Base-by-base conservation (phyloP, 2,329 filamentous ascomycete species). In the Elsinoe arachidis region DNA sequence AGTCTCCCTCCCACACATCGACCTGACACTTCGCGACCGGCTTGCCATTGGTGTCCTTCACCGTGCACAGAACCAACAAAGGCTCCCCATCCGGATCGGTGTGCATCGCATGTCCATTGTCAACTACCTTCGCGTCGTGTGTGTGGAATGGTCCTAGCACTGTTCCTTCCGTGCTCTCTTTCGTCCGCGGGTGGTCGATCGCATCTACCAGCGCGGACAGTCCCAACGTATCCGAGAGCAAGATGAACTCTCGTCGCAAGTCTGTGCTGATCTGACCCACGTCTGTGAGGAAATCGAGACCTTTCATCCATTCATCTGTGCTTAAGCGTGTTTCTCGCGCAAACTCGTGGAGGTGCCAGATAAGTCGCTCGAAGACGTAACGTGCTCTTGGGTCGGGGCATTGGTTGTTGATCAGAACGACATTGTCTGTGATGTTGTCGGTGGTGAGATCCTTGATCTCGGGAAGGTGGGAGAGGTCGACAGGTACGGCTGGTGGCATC, bases 321-420 rank as follows among this genome's bases (percentile, higher is more conserved):
- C 82, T 87, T 35, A 90, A 76, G 17, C 86, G 77, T 2, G 86
- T 90, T 70, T 90, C 87, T 56, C 86, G 80, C 5, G 86, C 85
- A 68, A 89, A 90, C 72, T 89, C 86, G 70, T 91, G 87, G 1
- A 90, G 73, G 70, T 91, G 87, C 6, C 80, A 80, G 55, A 90
- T 84, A 11, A 90, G 78, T 11, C 85, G 78, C 63, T 85, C 80
- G 69, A 90, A 80, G 52, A 91, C 67, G 68, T 87, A 89, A 59
- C 79, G 83, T 59, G 86, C 73, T 12, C 87, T 80, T 26, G 77
- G 72, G 66, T 88, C 76, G 19, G 74, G 66, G 63, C 80, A 80
- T 72, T 84, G 81, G 14, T 84, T 84, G 73, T 90, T 90, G 70
- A 88, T 87, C 46, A 76, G 75, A 65, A 84, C 76, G 11, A 84